These are phyloP conservation scores for Neurospora hispaniola DNA, from an alignment of 495 filamentous ascomycete species.

Conservation along the genomic window DNA sequence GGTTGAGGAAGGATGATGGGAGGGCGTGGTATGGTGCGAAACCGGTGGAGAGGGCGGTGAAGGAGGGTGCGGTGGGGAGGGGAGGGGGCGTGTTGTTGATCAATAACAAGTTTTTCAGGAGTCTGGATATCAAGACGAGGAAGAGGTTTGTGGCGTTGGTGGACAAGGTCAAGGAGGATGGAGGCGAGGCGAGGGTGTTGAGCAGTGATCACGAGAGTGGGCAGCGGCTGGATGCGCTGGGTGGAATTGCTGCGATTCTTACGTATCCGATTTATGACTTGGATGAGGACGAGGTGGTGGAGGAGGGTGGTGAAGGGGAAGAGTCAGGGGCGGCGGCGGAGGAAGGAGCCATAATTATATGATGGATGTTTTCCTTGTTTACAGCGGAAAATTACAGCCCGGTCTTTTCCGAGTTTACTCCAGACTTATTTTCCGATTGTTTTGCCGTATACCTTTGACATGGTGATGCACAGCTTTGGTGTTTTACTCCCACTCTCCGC, in stretches of 20 bases:
- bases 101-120: conserved; percentile 75
- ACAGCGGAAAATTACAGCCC: neutral
- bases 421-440: neutral
- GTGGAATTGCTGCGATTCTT: conserved; percentile 79
- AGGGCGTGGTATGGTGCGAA: conserved; percentile 83
- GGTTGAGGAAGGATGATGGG: conserved; percentile 76
- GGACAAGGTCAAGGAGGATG: conserved; percentile 80
- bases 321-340: conserved; percentile 1
- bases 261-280: conserved; percentile 77
- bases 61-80: conserved; percentile 77
- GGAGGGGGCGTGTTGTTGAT: conserved; percentile 79
- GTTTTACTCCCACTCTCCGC: neutral
- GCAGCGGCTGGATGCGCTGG: conserved; percentile 69
- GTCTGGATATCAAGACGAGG: conserved; percentile 67
- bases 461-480: neutral
- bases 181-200: conserved; percentile 77
- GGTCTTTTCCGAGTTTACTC: accelerated
- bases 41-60: conserved; percentile 78
- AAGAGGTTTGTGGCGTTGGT: conserved; percentile 78
- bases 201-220: conserved; percentile 95
- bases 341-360: conserved; percentile 28
- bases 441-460: neutral
- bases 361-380: conserved; percentile 1
- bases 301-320: conserved; percentile 21
- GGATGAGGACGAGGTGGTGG: conserved; percentile 58